A percentile compares a stretch with the other conserved stretches of the same genome.
Evolutionary conservation across 2,329 filamentous ascomycete species (phyloP).

Genomic region (Raffaelea albimanens): DNA sequence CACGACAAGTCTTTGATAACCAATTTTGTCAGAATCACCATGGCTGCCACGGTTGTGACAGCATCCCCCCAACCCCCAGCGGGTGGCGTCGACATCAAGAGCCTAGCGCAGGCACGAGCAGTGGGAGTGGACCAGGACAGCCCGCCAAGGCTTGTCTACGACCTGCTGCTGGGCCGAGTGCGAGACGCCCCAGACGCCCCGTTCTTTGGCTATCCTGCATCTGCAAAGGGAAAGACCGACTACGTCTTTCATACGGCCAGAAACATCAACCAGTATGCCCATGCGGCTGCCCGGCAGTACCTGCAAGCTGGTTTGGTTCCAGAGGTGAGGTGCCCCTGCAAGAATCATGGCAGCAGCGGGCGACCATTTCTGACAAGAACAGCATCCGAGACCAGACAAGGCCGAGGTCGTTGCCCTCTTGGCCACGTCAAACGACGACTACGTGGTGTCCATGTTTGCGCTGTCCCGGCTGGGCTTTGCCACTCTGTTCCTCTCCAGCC

Average conservation of each 20-base stretch:
- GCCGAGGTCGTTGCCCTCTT: conserved; percentile 26
- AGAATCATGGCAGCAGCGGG: no score
- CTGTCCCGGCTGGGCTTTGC: conserved; percentile 33
- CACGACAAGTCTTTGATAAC: no score
- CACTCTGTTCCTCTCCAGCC: conserved; percentile 31
- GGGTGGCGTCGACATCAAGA: no score
- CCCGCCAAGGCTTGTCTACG: no score
- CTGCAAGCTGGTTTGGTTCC: conserved; percentile 2
- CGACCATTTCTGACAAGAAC: no score
- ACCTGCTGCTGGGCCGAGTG: not conserved
- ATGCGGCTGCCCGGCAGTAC: conserved; percentile 2
- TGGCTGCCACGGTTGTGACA: no score
- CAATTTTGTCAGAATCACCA: no score
- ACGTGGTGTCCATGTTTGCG: conserved; percentile 32
- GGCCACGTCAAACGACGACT: conserved; percentile 29
- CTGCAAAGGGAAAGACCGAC: conserved; percentile 4
- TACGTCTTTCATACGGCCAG: conserved; percentile 4
- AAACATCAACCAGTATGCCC: conserved; percentile 4
- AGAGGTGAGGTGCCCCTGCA: not conserved
- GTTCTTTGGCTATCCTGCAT: conserved; percentile 5
- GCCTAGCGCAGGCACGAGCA: no score
- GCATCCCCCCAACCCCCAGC: no score
- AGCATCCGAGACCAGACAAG: no score
- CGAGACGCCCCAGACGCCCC: not conserved
- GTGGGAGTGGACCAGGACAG: no score